Evolutionary conservation across 805 yeast genomes (phyloP).

Genomic region (Candida jianshihensis): DNA sequence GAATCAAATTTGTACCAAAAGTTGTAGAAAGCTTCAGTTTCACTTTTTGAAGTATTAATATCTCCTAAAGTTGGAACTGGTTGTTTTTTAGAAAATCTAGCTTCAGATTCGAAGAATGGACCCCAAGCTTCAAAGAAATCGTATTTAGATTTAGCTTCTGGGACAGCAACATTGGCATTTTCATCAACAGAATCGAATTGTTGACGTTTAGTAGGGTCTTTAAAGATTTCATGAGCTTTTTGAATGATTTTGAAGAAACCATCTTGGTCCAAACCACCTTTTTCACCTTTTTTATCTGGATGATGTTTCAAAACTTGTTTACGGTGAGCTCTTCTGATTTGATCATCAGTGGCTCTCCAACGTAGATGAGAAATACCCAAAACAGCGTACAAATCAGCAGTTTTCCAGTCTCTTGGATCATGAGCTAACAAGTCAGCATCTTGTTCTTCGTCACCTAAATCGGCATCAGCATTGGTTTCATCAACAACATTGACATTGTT

Average conservation of each 20-base stretch:
- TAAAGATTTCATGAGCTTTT: slow-evolving; percentile 87
- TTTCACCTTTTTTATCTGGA: slow-evolving; percentile 95
- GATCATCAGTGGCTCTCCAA: slow-evolving; percentile 86
- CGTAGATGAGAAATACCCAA: slow-evolving; percentile 89
- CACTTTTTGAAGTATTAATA: slow-evolving; percentile 59
- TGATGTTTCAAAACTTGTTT: slow-evolving; percentile 94
- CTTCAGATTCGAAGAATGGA: slow-evolving; percentile 85
- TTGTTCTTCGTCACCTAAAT: slow-evolving; percentile 72
- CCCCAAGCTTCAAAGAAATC: slow-evolving; percentile 92
- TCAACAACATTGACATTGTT: slow-evolving; percentile 71
- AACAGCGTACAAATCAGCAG: slow-evolving; percentile 93
- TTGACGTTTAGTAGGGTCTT: slow-evolving; percentile 79
- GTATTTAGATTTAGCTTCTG: slow-evolving; percentile 54
- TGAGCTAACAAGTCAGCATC: slow-evolving; percentile 64
- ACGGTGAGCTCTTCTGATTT: slow-evolving; percentile 94
- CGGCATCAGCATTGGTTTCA: slow-evolving; percentile 41
- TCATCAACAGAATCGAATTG: slow-evolving; percentile 95
- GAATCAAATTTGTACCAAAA: slow-evolving; percentile 95
- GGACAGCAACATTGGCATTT: slow-evolving; percentile 79
- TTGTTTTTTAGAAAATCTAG: slow-evolving; percentile 84
- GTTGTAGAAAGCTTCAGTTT: slow-evolving; percentile 81
- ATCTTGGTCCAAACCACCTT: slow-evolving; percentile 81
- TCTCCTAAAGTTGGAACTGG: slow-evolving; percentile 84
- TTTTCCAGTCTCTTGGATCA: slow-evolving; percentile 98
- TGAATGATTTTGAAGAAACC: slow-evolving; percentile 97